A percentile compares a stretch with the other conserved stretches of the same genome.
These are phyloP conservation scores for Fragaria ananassa DNA, from an alignment of 306 rosid species.

Conservation along the genomic window DNA sequence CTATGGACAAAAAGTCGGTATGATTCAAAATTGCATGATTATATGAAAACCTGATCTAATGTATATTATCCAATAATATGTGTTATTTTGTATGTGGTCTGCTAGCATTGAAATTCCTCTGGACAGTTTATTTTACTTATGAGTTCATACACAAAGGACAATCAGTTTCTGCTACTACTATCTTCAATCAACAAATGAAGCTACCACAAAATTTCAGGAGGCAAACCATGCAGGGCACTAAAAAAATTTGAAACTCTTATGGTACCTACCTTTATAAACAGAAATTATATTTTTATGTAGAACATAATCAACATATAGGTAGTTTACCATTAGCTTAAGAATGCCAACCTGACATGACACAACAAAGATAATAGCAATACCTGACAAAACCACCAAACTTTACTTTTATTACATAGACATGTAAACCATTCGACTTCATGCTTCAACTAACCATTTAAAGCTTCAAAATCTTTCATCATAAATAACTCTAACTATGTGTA, in stretches of 20 bases:
- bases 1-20: neutral
- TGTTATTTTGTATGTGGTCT: neutral
- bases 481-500: neutral
- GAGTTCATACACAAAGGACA: neutral
- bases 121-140: neutral
- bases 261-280: neutral
- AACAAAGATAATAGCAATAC: neutral
- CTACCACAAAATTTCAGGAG: neutral
- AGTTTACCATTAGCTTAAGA: neutral
- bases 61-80: neutral
- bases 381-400: neutral
- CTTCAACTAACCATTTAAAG: neutral
- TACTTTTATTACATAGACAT: neutral
- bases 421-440: neutral
- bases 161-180: neutral
- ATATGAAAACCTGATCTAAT: neutral
- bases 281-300: neutral
- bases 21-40: neutral
- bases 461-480: neutral
- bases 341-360: neutral
- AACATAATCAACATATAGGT: neutral
- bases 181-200: neutral
- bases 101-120: no score
- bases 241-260: neutral
- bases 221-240: neutral